These are phyloP conservation scores for Daldinia eschscholtzii DNA, from an alignment of 2,329 filamentous ascomycete species.

Conservation along the genomic window DNA sequence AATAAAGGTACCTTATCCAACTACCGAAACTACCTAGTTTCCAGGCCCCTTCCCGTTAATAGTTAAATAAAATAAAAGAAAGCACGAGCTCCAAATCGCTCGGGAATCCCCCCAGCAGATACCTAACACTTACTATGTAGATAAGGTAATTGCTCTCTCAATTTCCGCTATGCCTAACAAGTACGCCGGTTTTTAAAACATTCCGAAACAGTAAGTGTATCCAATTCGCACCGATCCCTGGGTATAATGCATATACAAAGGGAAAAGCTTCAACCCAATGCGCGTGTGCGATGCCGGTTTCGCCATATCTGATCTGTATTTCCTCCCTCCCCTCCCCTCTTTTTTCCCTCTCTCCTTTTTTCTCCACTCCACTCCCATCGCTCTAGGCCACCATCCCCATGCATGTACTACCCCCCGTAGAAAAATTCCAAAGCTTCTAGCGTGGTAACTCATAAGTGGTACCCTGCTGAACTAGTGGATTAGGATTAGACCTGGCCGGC, in stretches of 20 bases:
- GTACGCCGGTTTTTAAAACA: constrained; percentile 39
- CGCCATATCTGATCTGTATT: constrained; percentile 1
- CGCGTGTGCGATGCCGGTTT: constrained; percentile 9
- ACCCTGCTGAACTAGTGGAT: no score
- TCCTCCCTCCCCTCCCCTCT: neutral
- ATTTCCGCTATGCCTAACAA: constrained; percentile 24
- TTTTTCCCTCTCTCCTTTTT: neutral
- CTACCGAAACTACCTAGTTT: constrained; percentile 19
- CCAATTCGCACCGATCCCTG: constrained; percentile 43
- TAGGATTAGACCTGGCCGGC: constrained; percentile 43
- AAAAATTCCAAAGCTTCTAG: constrained; percentile 8
- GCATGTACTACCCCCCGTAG: neutral
- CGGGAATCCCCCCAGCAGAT: constrained; percentile 2
- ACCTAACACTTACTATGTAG: no score
- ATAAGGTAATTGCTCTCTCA: neutral
- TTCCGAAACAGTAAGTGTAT: constrained; percentile 40
- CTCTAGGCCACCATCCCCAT: neutral
- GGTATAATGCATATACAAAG: constrained; percentile 43
- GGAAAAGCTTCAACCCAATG: constrained; percentile 15
- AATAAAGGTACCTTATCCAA: neutral
- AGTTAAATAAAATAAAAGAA: constrained; percentile 9
- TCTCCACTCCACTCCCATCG: neutral
- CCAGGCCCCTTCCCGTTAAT: constrained; percentile 13
- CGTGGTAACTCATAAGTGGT: neutral
- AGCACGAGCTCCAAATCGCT: constrained; percentile 5